Evolutionary conservation across 352 stramenopile species (phyloP), one percentile per base, ranked within the genome.

Genomic region (Thalassiosira exigua): DNA sequence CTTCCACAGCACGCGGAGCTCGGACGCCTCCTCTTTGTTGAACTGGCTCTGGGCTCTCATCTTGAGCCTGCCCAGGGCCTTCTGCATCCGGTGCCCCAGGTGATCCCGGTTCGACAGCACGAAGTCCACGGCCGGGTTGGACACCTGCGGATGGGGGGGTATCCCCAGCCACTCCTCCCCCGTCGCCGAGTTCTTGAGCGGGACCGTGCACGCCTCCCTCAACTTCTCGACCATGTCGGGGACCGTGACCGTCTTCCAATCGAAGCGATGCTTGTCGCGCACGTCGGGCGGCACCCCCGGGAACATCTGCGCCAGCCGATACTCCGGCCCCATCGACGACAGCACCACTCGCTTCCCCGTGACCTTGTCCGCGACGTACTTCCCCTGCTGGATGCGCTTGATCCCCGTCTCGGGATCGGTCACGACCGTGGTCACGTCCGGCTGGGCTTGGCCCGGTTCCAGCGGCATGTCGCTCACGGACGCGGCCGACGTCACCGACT

Each of bases 221-320:
- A 91, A 58, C 26, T 71, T 36, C 39, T 89, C 71, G 1, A 93
- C 70, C 81, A 93, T 89, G 65, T 91, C 46, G 4, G 79, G 78
- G 17, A 93, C 85, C 27, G 88, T 76, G 14, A 82, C 70, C 7
- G 75, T 87, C 2, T 75, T 76, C 83, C 83, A 86, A 72, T 93
- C 79, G 11, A 90, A 81, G 30, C 88, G 80, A 75, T 88, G 73
- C 29, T 84, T 65, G 21, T 87, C 60, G 9, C 88, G 75, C 5
- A 86, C 61, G 14, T 90, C 75, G 0, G 78, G 81, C 22, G 88
- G 74, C 0, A 90, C 84, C 11, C 84, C 86, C 0, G 88, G 88
- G 69, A 92, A 89, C 79, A 93, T 90, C 83, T 93, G 88, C 36
- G 88, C 88, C 24, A 93, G 61, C 62, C 85, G 68, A 64, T 85